Evolutionary conservation across 2,329 filamentous ascomycete species (phyloP).

Genomic region (Cytospora schulzeri): DNA sequence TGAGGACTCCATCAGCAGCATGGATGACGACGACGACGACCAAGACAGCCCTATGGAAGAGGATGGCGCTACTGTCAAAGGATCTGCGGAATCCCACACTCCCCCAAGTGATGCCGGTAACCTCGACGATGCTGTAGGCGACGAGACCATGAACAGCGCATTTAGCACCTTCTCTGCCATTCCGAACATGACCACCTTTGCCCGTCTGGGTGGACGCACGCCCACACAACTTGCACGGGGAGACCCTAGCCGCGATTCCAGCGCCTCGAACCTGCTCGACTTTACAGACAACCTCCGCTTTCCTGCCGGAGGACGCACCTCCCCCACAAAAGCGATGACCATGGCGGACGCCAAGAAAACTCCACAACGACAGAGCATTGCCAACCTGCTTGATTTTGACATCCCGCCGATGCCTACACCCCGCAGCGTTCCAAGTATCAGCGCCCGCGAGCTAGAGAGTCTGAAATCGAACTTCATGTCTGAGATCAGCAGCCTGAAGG

Average conservation of each 20-base stretch:
- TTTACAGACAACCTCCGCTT: constrained; percentile 75
- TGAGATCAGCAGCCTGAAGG: constrained; percentile 91
- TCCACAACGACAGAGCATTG: constrained; percentile 54
- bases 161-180: constrained; percentile 90
- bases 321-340: constrained; percentile 42
- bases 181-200: constrained; percentile 83
- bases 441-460: constrained; percentile 87
- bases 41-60: constrained; percentile 35
- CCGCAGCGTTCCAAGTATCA: constrained; percentile 86
- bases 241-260: constrained; percentile 41
- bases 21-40: constrained; percentile 31
- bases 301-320: constrained; percentile 38
- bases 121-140: constrained; percentile 48
- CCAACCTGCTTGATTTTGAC: constrained; percentile 84
- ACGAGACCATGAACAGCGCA: constrained; percentile 77
- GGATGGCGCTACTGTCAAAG: constrained; percentile 31
- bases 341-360: constrained; percentile 42
- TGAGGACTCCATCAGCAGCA: constrained; percentile 51
- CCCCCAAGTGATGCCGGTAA: constrained; percentile 8
- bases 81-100: constrained; percentile 11
- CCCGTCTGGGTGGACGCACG: constrained; percentile 61
- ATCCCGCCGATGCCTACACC: constrained; percentile 93
- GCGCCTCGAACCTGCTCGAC: constrained; percentile 81
- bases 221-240: constrained; percentile 26
- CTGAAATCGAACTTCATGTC: constrained; percentile 89